Percentiles rank a stretch among this genome's conserved stretches.
Conservation (phyloP, 2,329 filamentous ascomycete species). For the Gnomoniopsis smithogilvyi region DNA sequence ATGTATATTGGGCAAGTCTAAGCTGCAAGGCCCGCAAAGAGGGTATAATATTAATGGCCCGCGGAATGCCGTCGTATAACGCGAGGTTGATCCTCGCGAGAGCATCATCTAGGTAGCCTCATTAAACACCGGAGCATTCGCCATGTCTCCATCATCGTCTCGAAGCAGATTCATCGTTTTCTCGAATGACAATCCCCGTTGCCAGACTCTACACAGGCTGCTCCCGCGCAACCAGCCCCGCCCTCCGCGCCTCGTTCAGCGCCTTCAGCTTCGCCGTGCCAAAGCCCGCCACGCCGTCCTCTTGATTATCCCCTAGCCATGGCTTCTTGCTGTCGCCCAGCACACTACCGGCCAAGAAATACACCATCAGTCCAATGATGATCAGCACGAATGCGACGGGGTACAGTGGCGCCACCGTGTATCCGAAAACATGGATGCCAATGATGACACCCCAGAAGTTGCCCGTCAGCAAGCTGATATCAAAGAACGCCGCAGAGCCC, state of each 20-base stretch:
- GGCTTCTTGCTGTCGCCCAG: slow-evolving; percentile 91
- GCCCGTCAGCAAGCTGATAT: slow-evolving; percentile 87
- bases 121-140: not conserved
- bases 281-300: slow-evolving; percentile 72
- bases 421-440: slow-evolving; percentile 80
- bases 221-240: slow-evolving; percentile 25
- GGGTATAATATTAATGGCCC: no score
- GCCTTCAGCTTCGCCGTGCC: slow-evolving; percentile 83
- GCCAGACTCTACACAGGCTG: slow-evolving; percentile 5
- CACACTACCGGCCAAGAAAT: slow-evolving; percentile 80
- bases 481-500: slow-evolving; percentile 90
- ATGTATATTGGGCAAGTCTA: no score
- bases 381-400: slow-evolving; percentile 94
- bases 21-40: no score
- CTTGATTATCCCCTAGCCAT: slow-evolving; percentile 87
- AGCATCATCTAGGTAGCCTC: no score
- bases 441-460: slow-evolving; percentile 98
- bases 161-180: not conserved
- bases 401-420: slow-evolving; percentile 83
- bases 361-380: slow-evolving; percentile 78
- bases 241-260: slow-evolving; percentile 51
- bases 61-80: no score
- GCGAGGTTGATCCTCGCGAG: no score
- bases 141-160: not conserved
- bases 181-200: not conserved